phyloP scores from a whole-genome alignment of 2,329 filamentous ascomycete genomes.

The Aspergillus uvarum region DNA sequence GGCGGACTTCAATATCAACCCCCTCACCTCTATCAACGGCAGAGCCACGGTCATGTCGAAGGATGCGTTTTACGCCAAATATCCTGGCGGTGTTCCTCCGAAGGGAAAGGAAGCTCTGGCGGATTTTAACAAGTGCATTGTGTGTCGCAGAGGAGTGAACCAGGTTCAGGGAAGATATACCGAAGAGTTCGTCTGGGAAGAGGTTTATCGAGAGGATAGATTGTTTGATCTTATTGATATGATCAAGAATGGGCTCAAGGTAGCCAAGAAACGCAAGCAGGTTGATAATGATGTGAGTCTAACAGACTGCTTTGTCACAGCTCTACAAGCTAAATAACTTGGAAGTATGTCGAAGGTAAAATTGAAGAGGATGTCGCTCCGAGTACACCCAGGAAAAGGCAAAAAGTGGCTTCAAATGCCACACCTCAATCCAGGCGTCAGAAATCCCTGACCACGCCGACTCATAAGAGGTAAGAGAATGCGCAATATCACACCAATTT shows the following conservation, averaged over 20 bases:
- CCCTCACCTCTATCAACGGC: conserved; percentile 84
- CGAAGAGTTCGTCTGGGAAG: conserved; percentile 88
- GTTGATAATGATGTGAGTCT: conserved; percentile 39
- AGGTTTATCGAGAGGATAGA: conserved; percentile 69
- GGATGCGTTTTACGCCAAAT: conserved; percentile 63
- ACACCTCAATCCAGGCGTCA: conserved; percentile 45
- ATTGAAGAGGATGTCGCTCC: conserved; percentile 37
- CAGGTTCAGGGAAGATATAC: conserved; percentile 87
- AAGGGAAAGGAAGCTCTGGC: conserved; percentile 59
- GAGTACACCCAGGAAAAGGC: conserved; percentile 58
- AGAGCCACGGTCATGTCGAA: conserved; percentile 78
- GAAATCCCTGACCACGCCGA: conserved; percentile 58
- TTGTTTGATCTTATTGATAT: conserved; percentile 65
- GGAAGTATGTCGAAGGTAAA: conserved; percentile 41
- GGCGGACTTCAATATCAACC: conserved; percentile 80
- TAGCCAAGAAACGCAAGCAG: conserved; percentile 58
- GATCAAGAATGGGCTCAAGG: conserved; percentile 65
- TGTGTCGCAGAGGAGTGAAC: conserved; percentile 88
- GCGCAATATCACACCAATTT: conserved; percentile 3
- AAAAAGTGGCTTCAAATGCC: conserved; percentile 49
- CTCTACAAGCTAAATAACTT: conserved; percentile 6
- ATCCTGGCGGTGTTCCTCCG: conserved; percentile 73
- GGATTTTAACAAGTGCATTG: conserved; percentile 80
- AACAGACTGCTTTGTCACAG: not conserved
- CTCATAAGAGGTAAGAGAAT: conserved; percentile 57